Evolutionary conservation across 176 grass and related monocot genomes (phyloP).

Genomic region (Oryza longistaminata): DNA sequence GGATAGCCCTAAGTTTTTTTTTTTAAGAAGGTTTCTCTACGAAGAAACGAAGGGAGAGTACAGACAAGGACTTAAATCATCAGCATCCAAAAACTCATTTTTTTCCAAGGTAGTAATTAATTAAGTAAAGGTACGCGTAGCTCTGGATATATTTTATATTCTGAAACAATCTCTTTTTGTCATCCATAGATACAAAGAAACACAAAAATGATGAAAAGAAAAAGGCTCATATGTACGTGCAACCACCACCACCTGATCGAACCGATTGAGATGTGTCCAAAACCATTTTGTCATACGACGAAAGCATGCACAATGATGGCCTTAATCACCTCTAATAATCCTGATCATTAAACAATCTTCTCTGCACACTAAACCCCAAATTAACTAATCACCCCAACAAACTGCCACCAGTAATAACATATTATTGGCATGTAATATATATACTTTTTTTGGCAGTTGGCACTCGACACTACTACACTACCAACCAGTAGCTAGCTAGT

Average conservation of each 20-base stretch:
- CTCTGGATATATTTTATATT: not conserved
- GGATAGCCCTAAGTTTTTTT: not conserved
- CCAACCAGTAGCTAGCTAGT: not conserved
- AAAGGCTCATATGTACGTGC: not conserved
- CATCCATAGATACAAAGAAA: not conserved
- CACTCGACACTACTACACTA: not conserved
- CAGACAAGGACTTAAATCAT: not conserved
- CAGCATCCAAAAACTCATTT: not conserved
- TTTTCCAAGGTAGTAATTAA: not conserved
- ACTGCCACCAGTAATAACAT: not conserved
- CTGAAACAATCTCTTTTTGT: not conserved
- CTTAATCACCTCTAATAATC: not conserved
- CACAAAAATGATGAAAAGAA: not conserved
- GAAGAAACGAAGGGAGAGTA: not conserved
- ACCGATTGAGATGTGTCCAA: slow-evolving; percentile 21
- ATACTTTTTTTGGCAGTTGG: slow-evolving; percentile 5
- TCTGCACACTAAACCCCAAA: not conserved
- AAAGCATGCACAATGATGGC: not conserved
- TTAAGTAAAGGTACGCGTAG: not conserved
- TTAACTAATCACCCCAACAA: not conserved
- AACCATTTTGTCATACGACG: not conserved
- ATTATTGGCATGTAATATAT: slow-evolving; percentile 11
- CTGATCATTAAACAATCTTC: not conserved
- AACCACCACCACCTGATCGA: slow-evolving; percentile 2
- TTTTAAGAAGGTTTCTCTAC: not conserved